Conservation (phyloP, 768 basidiomycete genomes). For the Daedaleopsis nitida region DNA sequence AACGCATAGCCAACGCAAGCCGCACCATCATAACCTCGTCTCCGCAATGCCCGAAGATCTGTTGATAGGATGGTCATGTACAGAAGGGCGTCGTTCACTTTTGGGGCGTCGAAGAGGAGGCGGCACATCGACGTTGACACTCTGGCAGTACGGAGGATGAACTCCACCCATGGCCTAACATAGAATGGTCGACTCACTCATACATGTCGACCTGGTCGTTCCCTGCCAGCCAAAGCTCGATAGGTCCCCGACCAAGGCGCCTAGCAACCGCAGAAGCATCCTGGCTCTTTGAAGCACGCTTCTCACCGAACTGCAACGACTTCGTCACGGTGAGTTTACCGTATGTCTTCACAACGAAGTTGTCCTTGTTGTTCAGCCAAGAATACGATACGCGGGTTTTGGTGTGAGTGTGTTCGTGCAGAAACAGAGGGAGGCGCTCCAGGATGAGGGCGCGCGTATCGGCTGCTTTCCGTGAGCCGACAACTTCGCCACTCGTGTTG, state of each 20-base stretch:
- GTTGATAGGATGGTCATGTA: constrained; percentile 95
- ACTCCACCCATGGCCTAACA: constrained; percentile 6
- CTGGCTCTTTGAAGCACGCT: constrained; percentile 52
- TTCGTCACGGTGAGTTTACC: constrained; percentile 65
- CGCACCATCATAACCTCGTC: constrained; percentile 85
- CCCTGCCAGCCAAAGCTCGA: constrained; percentile 78
- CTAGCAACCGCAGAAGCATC: constrained; percentile 77
- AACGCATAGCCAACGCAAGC: constrained; percentile 9
- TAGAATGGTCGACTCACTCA: constrained; percentile 60
- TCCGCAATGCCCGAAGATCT: constrained; percentile 75
- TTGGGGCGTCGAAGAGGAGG: constrained; percentile 73
- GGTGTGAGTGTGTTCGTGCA: constrained; percentile 83
- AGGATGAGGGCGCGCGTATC: constrained; percentile 67
- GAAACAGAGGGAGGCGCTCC: constrained; percentile 86
- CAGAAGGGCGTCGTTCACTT: constrained; percentile 84
- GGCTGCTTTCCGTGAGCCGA: constrained; percentile 45
- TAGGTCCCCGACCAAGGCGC: constrained; percentile 53
- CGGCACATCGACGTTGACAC: constrained; percentile 85
- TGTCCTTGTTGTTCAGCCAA: constrained; percentile 64
- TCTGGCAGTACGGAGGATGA: constrained; percentile 40
- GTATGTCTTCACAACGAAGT: constrained; percentile 73
- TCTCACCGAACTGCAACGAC: constrained; percentile 53
- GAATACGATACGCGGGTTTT: constrained; percentile 59
- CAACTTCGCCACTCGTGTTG: constrained; percentile 55
- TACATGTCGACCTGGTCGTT: constrained; percentile 84